Percentiles rank a stretch among this genome's conserved stretches.
These are phyloP conservation scores for Botrytis sinoallii DNA, from an alignment of 2,329 filamentous ascomycete genomes.

Conservation along the genomic window DNA sequence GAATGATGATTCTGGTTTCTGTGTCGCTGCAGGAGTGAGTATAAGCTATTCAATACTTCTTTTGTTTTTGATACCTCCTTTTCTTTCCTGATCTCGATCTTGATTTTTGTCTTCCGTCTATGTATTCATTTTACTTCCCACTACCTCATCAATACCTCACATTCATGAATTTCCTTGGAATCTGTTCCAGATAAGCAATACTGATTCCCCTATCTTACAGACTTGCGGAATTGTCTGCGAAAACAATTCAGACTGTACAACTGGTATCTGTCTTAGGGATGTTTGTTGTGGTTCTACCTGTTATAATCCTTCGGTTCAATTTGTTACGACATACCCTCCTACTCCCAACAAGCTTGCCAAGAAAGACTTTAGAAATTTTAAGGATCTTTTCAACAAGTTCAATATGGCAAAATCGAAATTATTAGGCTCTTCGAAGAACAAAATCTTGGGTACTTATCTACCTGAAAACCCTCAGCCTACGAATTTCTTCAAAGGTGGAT, in stretches of 20 bases:
- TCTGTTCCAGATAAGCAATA: not conserved
- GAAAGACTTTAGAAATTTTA: not conserved
- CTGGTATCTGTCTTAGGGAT: conserved; percentile 2
- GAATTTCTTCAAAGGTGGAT: not conserved
- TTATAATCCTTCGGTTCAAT: not conserved
- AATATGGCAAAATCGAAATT: not conserved
- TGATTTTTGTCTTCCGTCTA: not conserved
- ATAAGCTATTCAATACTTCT: not conserved
- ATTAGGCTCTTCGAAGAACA: not conserved
- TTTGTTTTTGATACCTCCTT: not conserved
- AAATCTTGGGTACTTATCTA: not conserved
- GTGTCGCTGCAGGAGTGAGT: not conserved
- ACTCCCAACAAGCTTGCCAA: not conserved
- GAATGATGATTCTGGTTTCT: conserved; percentile 3
- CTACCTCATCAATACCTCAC: not conserved
- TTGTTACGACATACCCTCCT: not conserved
- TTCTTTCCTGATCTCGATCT: not conserved
- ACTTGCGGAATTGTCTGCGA: not conserved
- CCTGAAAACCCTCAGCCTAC: conserved; percentile 1
- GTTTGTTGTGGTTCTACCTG: conserved; percentile 10
- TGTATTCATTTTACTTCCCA: not conserved
- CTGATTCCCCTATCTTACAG: not conserved
- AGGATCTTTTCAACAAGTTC: not conserved
- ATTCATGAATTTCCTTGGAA: not conserved
- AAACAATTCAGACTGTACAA: not conserved